Percentiles rank a stretch among this genome's conserved stretches.
Conservation (phyloP, 257 asterid species). For the Orobanche coerulescens region DNA sequence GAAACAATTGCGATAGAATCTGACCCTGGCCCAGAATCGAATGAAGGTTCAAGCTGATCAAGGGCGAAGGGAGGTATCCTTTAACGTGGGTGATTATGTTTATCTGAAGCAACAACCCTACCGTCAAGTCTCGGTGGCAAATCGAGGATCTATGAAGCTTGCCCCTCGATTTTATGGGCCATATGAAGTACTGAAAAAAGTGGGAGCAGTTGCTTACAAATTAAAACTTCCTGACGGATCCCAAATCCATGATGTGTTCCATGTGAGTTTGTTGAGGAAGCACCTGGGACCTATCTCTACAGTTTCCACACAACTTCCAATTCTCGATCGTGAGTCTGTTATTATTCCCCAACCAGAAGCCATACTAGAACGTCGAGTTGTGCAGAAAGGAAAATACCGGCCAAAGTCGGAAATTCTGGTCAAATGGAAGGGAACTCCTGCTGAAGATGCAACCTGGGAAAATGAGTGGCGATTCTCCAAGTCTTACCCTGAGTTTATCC, state of each 20-base stretch:
- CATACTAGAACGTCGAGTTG: too few species aligned
- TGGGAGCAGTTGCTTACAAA: slow-evolving; percentile 11
- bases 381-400: too few species aligned
- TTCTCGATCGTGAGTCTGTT: too few species aligned
- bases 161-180: background rate
- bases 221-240: background rate
- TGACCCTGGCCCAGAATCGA: background rate
- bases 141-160: background rate
- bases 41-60: background rate
- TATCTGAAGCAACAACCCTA: slow-evolving; percentile 9
- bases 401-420: too few species aligned
- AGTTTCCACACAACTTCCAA: too few species aligned
- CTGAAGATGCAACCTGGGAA: too few species aligned
- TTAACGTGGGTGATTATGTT: background rate
- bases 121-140: background rate
- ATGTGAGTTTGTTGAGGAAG: too few species aligned
- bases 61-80: background rate
- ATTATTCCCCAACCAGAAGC: too few species aligned
- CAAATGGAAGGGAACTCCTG: too few species aligned
- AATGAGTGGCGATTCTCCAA: too few species aligned
- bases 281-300: too few species aligned
- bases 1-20: background rate
- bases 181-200: background rate
- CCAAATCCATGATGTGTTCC: slow-evolving; percentile 7
- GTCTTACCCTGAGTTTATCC: too few species aligned